These are phyloP conservation scores for Zalaria sp. DNA, from an alignment of 2,329 filamentous ascomycete species.

Conservation along the genomic window DNA sequence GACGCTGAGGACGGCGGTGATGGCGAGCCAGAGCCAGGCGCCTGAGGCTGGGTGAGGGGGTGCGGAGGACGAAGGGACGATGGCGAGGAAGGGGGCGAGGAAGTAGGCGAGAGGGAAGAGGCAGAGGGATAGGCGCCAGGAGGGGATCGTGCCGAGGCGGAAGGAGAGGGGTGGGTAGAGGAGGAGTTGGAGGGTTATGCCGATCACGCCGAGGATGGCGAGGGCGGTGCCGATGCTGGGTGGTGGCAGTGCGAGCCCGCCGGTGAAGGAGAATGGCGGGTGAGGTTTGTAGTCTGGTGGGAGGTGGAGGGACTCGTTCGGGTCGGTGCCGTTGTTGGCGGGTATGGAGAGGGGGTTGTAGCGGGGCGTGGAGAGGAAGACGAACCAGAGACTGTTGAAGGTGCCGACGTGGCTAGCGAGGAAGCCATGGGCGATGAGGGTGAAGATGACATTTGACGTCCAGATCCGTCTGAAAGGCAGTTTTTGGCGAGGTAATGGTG, in stretches of 20 bases:
- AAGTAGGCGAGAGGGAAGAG: constrained; percentile 32
- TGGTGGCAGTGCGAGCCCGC: constrained; percentile 33
- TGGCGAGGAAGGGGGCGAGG: constrained; percentile 27
- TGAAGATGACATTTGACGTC: constrained; percentile 30
- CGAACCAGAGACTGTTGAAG: constrained; percentile 35
- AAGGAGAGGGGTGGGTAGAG: constrained; percentile 29
- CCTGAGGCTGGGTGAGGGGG: constrained; percentile 27
- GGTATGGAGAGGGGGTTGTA: constrained; percentile 11
- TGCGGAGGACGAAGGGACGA: constrained; percentile 23
- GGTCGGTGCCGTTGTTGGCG: constrained; percentile 10
- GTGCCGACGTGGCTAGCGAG: constrained; percentile 34
- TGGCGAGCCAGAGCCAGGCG: constrained; percentile 26
- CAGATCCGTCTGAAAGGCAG: constrained; percentile 32
- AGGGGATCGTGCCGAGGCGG: constrained; percentile 25
- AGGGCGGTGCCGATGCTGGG: constrained; percentile 32
- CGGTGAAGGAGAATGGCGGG: constrained; percentile 31
- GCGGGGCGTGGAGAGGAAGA: constrained; percentile 33
- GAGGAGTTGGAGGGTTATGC: constrained; percentile 31
- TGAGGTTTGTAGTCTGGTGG: constrained; percentile 23
- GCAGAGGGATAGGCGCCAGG: constrained; percentile 25
- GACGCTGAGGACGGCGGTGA: constrained; percentile 26
- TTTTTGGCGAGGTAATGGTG: constrained; percentile 14
- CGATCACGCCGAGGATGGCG: constrained; percentile 33
- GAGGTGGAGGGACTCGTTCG: constrained; percentile 21
- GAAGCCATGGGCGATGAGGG: constrained; percentile 28